Evolutionary conservation across 495 filamentous ascomycete genomes (phyloP), one percentile per base, ranked within the genome.

Genomic region (Talaromyces nanjingensis): DNA sequence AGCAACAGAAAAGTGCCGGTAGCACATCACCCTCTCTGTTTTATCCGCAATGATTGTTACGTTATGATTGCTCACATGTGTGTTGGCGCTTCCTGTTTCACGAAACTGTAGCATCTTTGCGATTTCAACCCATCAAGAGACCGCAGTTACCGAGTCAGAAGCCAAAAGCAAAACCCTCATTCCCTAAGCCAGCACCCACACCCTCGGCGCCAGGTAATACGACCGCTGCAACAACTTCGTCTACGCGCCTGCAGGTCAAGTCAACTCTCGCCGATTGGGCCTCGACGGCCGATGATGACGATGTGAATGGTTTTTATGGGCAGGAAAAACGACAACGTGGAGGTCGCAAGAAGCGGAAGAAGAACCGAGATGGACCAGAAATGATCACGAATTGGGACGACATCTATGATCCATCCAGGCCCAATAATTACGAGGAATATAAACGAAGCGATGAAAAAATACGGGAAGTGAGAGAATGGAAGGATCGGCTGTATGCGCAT

Each of bases 401-500:
- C 71, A 86, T 93, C 53, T 98, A 97, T 69, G 93, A 97, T 68
- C 90, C 91, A 0, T 81, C 88, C 2, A 76, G 89, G 22, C 93
- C 93, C 1, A 97, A 92, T 47, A 91, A 85, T 62, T 92, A 93
- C 64, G 87, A 92, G 55, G 90, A 96, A 72, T 97, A 96, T 70
- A 84, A 89, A 55, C 79, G 87, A 42, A 93, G 91, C 65, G 92
- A 96, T 33, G 93, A 97, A 72, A 88, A 89, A 66, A 83, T 92
- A 49, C 71, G 80, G 0, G 91, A 94, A 73, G 83, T 93, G 20
- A 81, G 85, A 42, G 92, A 97, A 63, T 98, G 93, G 93, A 96
- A 96, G 69, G 88, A 89, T 25, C 76, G 87, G 27, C 78, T 97
- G 24, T 96, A 96, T 73, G 87, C 88, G 20, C 90, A 93, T 76